A percentile compares a stretch with the other conserved stretches of the same genome.
Conservation (phyloP, 495 filamentous ascomycete species). For the Talaromyces liani region DNA sequence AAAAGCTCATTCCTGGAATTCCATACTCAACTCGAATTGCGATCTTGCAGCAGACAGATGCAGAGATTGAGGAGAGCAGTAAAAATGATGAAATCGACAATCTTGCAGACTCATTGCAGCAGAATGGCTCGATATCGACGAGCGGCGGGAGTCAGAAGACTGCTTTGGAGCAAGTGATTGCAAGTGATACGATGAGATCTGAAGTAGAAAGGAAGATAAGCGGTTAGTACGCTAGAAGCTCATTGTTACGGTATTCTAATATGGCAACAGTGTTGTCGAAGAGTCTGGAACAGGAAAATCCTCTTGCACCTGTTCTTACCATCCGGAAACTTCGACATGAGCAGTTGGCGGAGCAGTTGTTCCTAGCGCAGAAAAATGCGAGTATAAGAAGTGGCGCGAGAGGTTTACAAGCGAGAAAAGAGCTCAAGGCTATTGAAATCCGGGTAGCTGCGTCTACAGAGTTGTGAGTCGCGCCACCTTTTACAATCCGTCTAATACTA, state of each 20-base stretch:
- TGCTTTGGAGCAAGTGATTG: conserved; percentile 61
- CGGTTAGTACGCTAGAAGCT: conserved; percentile 27
- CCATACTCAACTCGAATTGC: conserved; percentile 58
- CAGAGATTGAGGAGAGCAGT: conserved; percentile 17
- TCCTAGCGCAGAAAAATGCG: conserved; percentile 65
- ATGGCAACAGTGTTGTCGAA: conserved; percentile 28
- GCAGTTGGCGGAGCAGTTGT: conserved; percentile 51
- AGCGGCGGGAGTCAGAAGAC: conserved; percentile 17
- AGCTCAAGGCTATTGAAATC: conserved; percentile 56
- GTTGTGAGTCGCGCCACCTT: conserved; percentile 29
- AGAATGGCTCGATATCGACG: neutral
- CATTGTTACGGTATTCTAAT: neutral
- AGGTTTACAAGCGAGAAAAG: conserved; percentile 65
- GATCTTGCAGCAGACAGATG: conserved; percentile 63
- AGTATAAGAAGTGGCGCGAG: conserved; percentile 61
- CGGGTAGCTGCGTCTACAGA: conserved; percentile 46
- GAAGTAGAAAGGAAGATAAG: conserved; percentile 50
- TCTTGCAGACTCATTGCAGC: conserved; percentile 7
- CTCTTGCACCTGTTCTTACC: conserved; percentile 48
- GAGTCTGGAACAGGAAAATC: conserved; percentile 39
- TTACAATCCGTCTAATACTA: neutral
- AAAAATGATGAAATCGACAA: conserved; percentile 3
- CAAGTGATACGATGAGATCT: conserved; percentile 54
- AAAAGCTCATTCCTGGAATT: conserved; percentile 74
- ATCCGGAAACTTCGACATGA: conserved; percentile 53